Base-by-base conservation (phyloP, 2,329 filamentous ascomycete species). In the Epichloe sp. region DNA sequence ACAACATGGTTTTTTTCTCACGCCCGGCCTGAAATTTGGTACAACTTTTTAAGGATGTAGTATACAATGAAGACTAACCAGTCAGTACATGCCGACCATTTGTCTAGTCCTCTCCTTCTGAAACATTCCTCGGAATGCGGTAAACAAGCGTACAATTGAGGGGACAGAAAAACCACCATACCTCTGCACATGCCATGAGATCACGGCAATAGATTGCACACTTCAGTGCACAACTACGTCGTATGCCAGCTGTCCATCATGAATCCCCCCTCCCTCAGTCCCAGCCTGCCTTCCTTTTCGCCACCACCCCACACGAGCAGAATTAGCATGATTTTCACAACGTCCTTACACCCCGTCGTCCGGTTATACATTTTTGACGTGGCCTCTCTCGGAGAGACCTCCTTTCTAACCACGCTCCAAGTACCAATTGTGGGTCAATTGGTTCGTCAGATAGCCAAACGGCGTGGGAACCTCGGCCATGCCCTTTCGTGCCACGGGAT, bases 361-460 rank as follows among this genome's bases (percentile, higher is more conserved):
- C 40, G 14, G 31, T 31, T 19, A 34, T 45, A 45, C 23, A 35
- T 12, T 17, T 15, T 31, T 31, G 10, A 4, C 31, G 31, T 31
- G 31, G 31, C 31, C 31, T 11, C 26, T 21, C 11, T 6, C 6
- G n/a, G 10, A 21, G 31, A 21, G 26, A 10, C 21, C 8, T 36
- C 15, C 7, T 19, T 12, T 15, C 65, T 80, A 94, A 63, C 88
- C 76, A 66, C 89, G 80, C 66, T 85, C 77, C 70, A 97, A 68
- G 68, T 97, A 98, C 91, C 91, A 98, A 68, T 88, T 90, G 68
- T 90, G 95, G 0, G 89, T 88, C 63, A 94, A 71, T 66, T 89
- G 87, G 64, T 78, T 83, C n/a, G 83, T 77, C 56, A 80, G 71
- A 52, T 78, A 72, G 48, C 73, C 69, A 68, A 89, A 96, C 17